Percentiles rank a stretch among this genome's conserved stretches.
Conservation (phyloP, 108 stramenopile genomes). For the Fragilaria crotonensis region DNA sequence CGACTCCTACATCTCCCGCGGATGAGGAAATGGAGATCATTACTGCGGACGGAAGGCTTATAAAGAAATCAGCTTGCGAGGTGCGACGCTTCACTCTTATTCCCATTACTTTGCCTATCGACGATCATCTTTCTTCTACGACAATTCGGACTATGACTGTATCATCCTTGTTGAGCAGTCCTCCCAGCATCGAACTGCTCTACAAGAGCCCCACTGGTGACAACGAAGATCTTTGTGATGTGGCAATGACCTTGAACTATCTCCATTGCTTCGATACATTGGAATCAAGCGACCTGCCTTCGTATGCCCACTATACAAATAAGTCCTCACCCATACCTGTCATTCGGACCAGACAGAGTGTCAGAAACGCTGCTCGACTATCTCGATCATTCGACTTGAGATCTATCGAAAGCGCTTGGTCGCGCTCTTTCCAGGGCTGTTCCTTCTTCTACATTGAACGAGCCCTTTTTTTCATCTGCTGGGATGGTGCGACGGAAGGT, state of each 20-base stretch:
- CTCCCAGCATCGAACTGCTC: conserved; percentile 4
- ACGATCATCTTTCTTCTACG: background rate
- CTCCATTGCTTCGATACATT: background rate
- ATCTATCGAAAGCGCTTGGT: background rate
- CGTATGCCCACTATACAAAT: background rate
- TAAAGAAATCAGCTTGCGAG: background rate
- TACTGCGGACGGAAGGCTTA: background rate
- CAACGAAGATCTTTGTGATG: background rate
- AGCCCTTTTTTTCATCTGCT: conserved; percentile 52
- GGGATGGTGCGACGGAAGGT: conserved; percentile 62
- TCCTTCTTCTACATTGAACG: conserved; percentile 36
- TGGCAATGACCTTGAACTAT: background rate
- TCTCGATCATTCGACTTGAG: conserved; percentile 22
- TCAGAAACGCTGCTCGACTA: background rate
- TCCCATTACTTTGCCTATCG: background rate
- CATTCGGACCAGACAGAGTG: background rate
- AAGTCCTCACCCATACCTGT: background rate
- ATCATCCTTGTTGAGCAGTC: background rate
- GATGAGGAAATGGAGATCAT: conserved; percentile 4
- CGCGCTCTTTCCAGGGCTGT: conserved; percentile 45
- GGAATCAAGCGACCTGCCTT: background rate
- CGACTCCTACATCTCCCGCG: background rate
- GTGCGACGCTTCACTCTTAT: conserved; percentile 3
- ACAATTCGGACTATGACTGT: background rate
- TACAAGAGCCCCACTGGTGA: background rate